Percentiles rank a stretch among this genome's conserved stretches.
Evolutionary conservation across 352 stramenopile genomes (phyloP).

Genomic region (Globisporangium cystogenes): DNA sequence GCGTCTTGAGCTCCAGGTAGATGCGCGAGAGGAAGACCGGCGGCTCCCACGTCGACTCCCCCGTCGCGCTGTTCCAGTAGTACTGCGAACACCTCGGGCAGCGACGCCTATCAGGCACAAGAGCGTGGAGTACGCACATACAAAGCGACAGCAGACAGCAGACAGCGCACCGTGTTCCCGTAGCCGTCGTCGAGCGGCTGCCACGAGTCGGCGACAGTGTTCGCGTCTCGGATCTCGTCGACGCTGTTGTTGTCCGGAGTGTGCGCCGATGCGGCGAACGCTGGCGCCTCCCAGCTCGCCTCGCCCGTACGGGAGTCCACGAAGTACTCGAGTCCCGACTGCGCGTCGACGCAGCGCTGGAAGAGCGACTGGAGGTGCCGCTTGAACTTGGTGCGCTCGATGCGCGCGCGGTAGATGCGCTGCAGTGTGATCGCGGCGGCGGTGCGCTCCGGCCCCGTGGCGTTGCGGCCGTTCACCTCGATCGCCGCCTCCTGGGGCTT

Average conservation of each 20-base stretch:
- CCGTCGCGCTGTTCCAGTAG: constrained; percentile 64
- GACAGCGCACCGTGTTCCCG: constrained; percentile 43
- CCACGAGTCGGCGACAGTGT: constrained; percentile 26
- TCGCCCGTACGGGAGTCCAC: constrained; percentile 61
- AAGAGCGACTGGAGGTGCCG: constrained; percentile 50
- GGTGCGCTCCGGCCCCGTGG: constrained; percentile 54
- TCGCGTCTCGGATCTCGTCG: neutral
- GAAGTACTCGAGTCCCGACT: constrained; percentile 45
- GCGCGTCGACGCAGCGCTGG: constrained; percentile 38
- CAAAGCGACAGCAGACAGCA: neutral
- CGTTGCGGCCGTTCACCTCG: constrained; percentile 42
- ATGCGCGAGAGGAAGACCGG: constrained; percentile 47
- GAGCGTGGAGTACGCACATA: neutral
- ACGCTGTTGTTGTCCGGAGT: neutral
- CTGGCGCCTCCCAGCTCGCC: constrained; percentile 46
- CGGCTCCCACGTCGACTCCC: constrained; percentile 59
- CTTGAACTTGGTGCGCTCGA: constrained; percentile 57
- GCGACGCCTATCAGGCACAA: no score
- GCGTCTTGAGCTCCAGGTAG: constrained; percentile 41
- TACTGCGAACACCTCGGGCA: constrained; percentile 24
- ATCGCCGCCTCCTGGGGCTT: constrained; percentile 13
- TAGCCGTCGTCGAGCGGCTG: constrained; percentile 51
- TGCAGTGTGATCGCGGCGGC: constrained; percentile 58
- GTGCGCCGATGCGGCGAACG: constrained; percentile 9
- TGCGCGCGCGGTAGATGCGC: constrained; percentile 60